A percentile compares a stretch with the other conserved stretches of the same genome.
phyloP scores from a whole-genome alignment of 305 asterid species.

The Vinca major region DNA sequence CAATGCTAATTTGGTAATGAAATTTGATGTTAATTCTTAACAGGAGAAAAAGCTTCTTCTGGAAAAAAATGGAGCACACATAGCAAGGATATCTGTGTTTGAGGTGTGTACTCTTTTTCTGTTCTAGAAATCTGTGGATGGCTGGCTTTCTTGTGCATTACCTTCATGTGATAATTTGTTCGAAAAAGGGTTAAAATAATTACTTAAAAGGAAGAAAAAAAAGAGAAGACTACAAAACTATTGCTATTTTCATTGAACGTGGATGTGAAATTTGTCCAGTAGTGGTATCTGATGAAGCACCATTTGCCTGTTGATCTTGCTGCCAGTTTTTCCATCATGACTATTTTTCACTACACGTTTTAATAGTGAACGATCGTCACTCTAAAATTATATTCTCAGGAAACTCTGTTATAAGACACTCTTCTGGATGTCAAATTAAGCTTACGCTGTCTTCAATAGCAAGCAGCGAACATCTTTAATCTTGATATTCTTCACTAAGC shows the following conservation, averaged over 20 bases:
- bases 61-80: constrained; percentile 80
- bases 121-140: neutral
- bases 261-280: neutral
- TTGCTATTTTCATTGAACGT: neutral
- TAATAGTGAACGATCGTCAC: neutral
- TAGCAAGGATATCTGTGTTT: constrained; percentile 75
- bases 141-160: neutral
- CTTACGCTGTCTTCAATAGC: neutral
- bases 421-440: neutral
- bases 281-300: neutral
- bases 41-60: constrained; percentile 89
- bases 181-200: too few relatives aligned
- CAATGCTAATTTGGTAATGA: neutral
- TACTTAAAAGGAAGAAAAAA: too few relatives aligned
- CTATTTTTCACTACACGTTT: neutral
- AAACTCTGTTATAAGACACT: neutral
- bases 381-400: neutral
- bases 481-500: neutral
- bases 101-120: constrained; percentile 49
- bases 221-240: too few relatives aligned
- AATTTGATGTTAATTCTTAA: constrained; percentile 9
- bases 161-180: neutral
- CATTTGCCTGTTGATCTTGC: neutral
- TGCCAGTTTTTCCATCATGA: neutral
- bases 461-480: neutral